phyloP scores from a whole-genome alignment of 208 protist genomes.

The Leishmania lainsoni region DNA sequence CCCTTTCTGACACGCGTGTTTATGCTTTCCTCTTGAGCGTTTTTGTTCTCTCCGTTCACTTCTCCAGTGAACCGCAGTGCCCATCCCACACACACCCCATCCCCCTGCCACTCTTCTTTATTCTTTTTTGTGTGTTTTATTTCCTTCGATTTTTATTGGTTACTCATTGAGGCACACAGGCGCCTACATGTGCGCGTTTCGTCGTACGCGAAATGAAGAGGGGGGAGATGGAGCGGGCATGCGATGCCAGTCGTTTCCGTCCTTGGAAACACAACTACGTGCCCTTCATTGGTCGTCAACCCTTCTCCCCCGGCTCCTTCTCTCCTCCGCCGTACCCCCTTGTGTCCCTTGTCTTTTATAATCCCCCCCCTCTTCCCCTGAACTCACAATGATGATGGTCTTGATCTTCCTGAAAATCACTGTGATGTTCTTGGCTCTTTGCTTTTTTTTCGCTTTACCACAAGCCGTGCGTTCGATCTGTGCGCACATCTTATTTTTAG shows the following conservation, averaged over 20 bases:
- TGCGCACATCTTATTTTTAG: neutral
- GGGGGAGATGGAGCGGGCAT: neutral
- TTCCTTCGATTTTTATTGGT: neutral
- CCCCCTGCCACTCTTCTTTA: neutral
- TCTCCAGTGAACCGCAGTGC: neutral
- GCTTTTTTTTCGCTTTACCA: neutral
- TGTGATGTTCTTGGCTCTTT: neutral
- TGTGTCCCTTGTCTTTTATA: neutral
- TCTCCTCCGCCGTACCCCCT: neutral
- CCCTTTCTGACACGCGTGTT: neutral
- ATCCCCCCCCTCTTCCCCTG: neutral
- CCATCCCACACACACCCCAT: neutral
- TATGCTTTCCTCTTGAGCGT: neutral
- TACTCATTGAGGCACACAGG: neutral
- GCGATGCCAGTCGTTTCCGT: neutral
- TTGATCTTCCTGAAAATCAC: neutral
- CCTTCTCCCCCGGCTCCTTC: too few species aligned
- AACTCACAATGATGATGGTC: neutral
- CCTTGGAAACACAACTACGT: neutral
- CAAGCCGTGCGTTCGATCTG: neutral
- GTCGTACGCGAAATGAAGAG: neutral
- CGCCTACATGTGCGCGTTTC: neutral
- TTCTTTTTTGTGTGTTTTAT: neutral
- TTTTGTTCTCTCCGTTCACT: neutral
- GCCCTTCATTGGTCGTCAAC: neutral